Evolutionary conservation across 148 eudicot species (phyloP).

Genomic region (Polygonum aviculare): DNA sequence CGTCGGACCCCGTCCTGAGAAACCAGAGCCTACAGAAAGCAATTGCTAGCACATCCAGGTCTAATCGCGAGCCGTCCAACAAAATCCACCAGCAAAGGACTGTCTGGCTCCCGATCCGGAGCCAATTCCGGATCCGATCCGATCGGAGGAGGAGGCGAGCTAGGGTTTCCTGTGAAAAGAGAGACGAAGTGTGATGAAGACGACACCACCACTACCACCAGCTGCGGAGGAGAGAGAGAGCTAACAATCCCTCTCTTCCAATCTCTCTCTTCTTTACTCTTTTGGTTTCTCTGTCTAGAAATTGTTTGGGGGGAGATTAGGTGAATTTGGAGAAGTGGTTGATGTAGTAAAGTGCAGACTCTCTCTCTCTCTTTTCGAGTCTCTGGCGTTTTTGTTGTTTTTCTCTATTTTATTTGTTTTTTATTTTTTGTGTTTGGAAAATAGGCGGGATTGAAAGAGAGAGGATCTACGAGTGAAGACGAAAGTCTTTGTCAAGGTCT

Average conservation of each 20-base stretch:
- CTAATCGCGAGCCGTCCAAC: neutral
- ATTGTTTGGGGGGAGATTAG: neutral
- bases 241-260: neutral
- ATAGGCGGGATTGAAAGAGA: neutral
- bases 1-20: neutral
- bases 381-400: constrained; percentile 11
- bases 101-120: neutral
- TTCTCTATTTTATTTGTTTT: neutral
- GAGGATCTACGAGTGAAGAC: neutral
- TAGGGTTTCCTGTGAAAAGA: constrained; percentile 1
- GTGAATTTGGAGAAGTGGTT: neutral
- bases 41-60: neutral
- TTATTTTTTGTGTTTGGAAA: neutral
- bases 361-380: neutral
- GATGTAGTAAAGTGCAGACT: neutral
- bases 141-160: neutral
- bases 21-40: neutral
- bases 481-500: constrained; percentile 4
- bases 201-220: neutral
- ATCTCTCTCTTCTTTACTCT: constrained; percentile 10
- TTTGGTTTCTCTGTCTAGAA: neutral
- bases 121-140: neutral
- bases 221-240: neutral
- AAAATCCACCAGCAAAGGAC: neutral
- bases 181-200: neutral